phyloP scores from a whole-genome alignment of 768 basidiomycete genomes.

The Hygrophoropsis aurantiaca region DNA sequence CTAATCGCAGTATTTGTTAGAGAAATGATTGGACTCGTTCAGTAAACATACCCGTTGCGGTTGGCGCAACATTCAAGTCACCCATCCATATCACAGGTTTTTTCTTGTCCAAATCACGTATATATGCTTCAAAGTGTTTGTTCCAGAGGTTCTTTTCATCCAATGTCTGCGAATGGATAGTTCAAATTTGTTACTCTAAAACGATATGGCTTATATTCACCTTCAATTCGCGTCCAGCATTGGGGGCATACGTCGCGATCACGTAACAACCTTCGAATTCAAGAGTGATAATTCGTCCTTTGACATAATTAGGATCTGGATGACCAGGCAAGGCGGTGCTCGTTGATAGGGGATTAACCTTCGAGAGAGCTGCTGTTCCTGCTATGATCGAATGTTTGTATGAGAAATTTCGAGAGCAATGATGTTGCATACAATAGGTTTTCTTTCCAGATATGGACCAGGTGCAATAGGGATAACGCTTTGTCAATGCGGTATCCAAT shows the following conservation, averaged over 20 bases:
- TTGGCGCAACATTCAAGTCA: slow-evolving; percentile 86
- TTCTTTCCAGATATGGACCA: slow-evolving; percentile 82
- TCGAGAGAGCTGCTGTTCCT: slow-evolving; percentile 81
- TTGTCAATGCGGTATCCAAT: slow-evolving; percentile 53
- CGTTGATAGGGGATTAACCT: slow-evolving; percentile 67
- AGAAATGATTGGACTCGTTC: slow-evolving; percentile 1
- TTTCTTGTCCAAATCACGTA: slow-evolving; percentile 68
- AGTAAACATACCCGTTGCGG: slow-evolving; percentile 52
- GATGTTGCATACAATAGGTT: slow-evolving; percentile 58
- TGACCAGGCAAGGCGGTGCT: slow-evolving; percentile 72
- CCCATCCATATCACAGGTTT: slow-evolving; percentile 90
- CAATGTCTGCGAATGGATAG: slow-evolving; percentile 52
- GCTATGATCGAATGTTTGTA: slow-evolving; percentile 41
- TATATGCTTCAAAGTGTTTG: slow-evolving; percentile 67
- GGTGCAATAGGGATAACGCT: slow-evolving; percentile 66
- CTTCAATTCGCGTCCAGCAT: slow-evolving; percentile 78
- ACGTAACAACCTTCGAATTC: slow-evolving; percentile 73
- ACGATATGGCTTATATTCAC: slow-evolving; percentile 33
- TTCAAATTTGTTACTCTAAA: neutral
- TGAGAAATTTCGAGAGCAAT: neutral
- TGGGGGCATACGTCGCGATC: slow-evolving; percentile 81
- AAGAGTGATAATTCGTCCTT: slow-evolving; percentile 80
- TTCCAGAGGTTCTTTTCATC: slow-evolving; percentile 81
- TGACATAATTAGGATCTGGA: slow-evolving; percentile 59
- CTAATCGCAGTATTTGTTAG: slow-evolving; percentile 32